Evolutionary conservation across 345 rosid genomes (phyloP).

Genomic region (Murraya koenigii): DNA sequence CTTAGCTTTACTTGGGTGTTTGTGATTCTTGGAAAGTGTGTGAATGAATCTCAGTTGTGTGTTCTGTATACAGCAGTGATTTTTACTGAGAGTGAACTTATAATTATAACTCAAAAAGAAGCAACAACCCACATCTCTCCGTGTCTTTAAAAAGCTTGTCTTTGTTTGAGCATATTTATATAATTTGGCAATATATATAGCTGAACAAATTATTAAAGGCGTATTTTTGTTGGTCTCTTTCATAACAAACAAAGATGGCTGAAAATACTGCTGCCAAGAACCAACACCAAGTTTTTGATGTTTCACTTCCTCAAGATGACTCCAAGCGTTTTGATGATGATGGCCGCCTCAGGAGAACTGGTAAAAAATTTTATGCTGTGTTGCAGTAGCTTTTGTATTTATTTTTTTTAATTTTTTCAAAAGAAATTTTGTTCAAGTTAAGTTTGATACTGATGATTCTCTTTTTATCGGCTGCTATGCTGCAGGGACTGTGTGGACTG

Average conservation of each 20-base stretch:
- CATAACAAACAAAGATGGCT: conserved; percentile 27
- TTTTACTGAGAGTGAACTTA: not conserved
- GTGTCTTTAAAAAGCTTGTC: not conserved
- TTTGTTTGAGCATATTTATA: not conserved
- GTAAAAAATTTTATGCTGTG: conserved; percentile 25
- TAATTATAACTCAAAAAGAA: not conserved
- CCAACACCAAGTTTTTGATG: conserved; percentile 30
- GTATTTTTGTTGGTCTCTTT: conserved; percentile 1
- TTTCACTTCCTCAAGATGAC: conserved; percentile 30
- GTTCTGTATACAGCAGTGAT: not conserved
- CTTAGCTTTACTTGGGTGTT: conserved; percentile 1
- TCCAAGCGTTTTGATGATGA: conserved; percentile 77
- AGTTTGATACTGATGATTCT: not conserved
- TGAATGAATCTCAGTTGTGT: conserved; percentile 16
- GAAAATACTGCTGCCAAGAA: conserved; percentile 12
- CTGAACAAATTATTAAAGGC: too few relatives aligned
- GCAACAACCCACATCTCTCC: not conserved
- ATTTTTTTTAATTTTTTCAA: too few relatives aligned
- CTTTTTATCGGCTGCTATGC: not conserved
- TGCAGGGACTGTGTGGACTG: conserved; percentile 42
- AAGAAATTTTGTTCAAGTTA: not conserved
- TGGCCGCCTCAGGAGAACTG: conserved; percentile 67
- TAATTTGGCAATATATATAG: not conserved
- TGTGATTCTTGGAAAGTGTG: conserved; percentile 14
- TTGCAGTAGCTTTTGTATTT: too few relatives aligned